These are phyloP conservation scores for Phlyctochytrium arcticum DNA, from an alignment of 192 early-diverging fungal genomes.

Conservation along the genomic window DNA sequence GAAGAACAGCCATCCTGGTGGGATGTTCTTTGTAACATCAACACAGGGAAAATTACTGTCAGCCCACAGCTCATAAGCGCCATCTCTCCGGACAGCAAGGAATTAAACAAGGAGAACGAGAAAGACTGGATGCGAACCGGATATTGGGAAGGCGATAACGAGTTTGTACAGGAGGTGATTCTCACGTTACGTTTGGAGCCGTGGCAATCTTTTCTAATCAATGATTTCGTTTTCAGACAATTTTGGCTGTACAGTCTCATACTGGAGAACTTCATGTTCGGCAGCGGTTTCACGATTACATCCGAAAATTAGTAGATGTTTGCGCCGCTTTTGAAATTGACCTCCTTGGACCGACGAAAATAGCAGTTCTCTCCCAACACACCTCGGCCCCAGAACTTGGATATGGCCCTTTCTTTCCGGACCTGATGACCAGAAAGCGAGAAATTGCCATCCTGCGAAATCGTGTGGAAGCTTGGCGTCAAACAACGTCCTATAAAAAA, in stretches of 20 bases:
- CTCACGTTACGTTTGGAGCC: neutral
- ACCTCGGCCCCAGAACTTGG: constrained; percentile 52
- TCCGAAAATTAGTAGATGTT: constrained; percentile 77
- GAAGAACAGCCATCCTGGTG: constrained; percentile 91
- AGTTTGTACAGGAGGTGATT: constrained; percentile 16
- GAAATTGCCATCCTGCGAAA: constrained; percentile 71
- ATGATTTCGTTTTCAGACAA: constrained; percentile 41
- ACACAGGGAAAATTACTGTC: constrained; percentile 89
- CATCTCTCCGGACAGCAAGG: neutral
- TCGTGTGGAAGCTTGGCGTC: constrained; percentile 85
- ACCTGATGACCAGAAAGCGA: constrained; percentile 57
- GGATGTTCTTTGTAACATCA: constrained; percentile 95
- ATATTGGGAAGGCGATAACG: constrained; percentile 33
- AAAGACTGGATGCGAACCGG: constrained; percentile 30
- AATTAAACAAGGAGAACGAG: constrained; percentile 20
- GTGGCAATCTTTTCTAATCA: neutral
- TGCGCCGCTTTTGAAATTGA: constrained; percentile 75
- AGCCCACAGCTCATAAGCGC: constrained; percentile 57
- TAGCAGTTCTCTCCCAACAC: constrained; percentile 35
- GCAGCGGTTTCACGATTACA: constrained; percentile 82
- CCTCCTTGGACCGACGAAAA: constrained; percentile 54
- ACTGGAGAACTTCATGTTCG: constrained; percentile 83
- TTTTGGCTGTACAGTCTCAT: constrained; percentile 77
- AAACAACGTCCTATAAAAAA: constrained; percentile 72
- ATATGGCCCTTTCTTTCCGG: constrained; percentile 66